phyloP scores from a whole-genome alignment of 495 filamentous ascomycete genomes.

The Penicillium cinerascens region DNA sequence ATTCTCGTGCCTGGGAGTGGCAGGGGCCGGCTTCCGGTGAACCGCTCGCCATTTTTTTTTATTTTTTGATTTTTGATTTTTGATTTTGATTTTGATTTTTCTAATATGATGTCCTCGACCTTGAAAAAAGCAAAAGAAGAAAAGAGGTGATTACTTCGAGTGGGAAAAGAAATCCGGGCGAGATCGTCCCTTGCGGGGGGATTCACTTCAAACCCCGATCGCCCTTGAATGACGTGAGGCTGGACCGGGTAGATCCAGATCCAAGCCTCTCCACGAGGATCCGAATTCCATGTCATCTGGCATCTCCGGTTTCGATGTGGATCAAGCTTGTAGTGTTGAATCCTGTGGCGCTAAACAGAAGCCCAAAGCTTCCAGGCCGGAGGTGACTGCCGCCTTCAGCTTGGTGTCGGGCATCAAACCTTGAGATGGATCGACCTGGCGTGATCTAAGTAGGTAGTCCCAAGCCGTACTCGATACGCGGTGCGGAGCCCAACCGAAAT shows the following conservation, averaged over 20 bases:
- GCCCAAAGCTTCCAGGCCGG: neutral
- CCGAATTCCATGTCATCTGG: slow-evolving; percentile 4
- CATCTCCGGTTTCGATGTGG: neutral
- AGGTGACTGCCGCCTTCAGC: slow-evolving; percentile 11
- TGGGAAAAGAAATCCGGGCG: neutral
- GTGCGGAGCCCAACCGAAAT: slow-evolving; percentile 4
- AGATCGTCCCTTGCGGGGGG: neutral
- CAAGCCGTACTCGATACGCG: too few species aligned
- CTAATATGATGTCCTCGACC: neutral
- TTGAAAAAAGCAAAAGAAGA: neutral
- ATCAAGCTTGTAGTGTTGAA: neutral
- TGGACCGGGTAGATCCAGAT: slow-evolving; percentile 5
- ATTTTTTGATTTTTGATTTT: neutral
- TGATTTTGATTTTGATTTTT: neutral
- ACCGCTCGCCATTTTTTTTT: too few species aligned
- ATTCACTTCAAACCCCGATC: neutral
- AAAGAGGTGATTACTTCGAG: neutral
- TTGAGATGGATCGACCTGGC: neutral
- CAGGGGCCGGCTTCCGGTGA: too few species aligned
- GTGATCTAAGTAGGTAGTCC: too few species aligned
- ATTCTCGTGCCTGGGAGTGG: neutral
- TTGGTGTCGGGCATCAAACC: neutral
- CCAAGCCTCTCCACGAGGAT: slow-evolving; percentile 10
- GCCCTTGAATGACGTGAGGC: slow-evolving; percentile 16
- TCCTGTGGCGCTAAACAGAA: neutral